Percentiles rank a stretch among this genome's conserved stretches.
phyloP scores from a whole-genome alignment of 108 stramenopile species.

The Asterionellopsis glacialis region DNA sequence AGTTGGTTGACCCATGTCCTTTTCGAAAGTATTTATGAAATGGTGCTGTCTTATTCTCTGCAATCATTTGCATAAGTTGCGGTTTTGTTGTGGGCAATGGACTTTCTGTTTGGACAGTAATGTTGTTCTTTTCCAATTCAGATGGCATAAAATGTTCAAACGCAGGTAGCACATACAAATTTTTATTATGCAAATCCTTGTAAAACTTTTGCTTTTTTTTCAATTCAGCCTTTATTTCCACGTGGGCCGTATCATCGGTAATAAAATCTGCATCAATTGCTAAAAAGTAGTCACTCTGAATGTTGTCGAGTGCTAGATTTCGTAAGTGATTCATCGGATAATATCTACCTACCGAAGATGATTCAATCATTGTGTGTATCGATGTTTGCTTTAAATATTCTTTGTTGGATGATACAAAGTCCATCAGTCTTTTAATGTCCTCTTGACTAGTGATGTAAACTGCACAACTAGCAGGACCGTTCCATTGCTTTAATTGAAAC shows the following conservation, averaged over 20 bases:
- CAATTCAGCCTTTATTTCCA: not conserved
- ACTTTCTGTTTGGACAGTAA: not conserved
- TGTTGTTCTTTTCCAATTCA: not conserved
- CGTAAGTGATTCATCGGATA: conserved; percentile 16
- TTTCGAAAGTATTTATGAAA: conserved; percentile 5
- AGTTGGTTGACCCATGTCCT: conserved; percentile 8
- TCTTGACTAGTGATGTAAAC: not conserved
- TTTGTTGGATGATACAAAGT: not conserved
- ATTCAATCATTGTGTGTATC: not conserved
- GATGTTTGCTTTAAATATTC: not conserved
- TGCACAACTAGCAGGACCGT: not conserved
- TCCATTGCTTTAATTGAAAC: not conserved
- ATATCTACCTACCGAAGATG: not conserved
- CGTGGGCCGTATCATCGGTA: not conserved
- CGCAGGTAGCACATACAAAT: conserved; percentile 8
- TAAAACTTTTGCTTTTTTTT: not conserved
- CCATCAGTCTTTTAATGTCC: not conserved
- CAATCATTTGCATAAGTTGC: not conserved
- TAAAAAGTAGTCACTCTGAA: conserved; percentile 10
- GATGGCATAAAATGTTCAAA: conserved; percentile 8
- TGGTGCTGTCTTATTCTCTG: not conserved
- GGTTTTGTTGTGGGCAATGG: conserved; percentile 1
- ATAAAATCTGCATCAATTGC: conserved; percentile 20
- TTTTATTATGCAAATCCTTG: conserved; percentile 4
- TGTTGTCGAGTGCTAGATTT: conserved; percentile 3